phyloP scores from a whole-genome alignment of 2,329 filamentous ascomycete species.

The Aspergillus ruber region DNA sequence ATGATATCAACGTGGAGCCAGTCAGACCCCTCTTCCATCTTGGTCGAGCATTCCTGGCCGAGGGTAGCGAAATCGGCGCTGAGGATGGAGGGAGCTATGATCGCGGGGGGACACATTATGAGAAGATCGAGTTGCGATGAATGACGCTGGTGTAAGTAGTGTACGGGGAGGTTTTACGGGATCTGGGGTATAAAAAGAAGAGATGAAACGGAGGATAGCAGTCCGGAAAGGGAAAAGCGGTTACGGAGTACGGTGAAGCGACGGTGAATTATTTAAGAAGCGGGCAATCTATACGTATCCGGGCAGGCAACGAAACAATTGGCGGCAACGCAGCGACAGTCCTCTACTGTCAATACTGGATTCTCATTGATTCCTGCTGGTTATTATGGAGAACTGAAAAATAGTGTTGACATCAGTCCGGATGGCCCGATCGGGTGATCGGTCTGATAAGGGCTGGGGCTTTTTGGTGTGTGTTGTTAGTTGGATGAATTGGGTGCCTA shows the following conservation, averaged over 20 bases:
- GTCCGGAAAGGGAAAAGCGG: no score
- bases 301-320: no score
- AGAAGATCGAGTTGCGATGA: not conserved
- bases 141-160: not conserved
- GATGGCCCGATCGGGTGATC: conserved; percentile 12
- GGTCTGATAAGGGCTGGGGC: conserved; percentile 20
- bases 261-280: no score
- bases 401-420: conserved; percentile 18
- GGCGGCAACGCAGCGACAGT: no score
- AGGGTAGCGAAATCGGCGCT: conserved; percentile 91
- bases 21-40: conserved; percentile 80
- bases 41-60: conserved; percentile 76
- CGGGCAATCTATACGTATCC: no score
- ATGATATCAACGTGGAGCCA: conserved; percentile 96
- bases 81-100: conserved; percentile 97
- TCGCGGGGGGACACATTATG: conserved; percentile 78
- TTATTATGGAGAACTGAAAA: not conserved
- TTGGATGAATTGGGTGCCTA: no score
- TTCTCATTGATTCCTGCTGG: no score
- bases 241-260: no score
- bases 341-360: no score
- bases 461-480: no score
- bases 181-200: conserved; percentile 1
- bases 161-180: conserved; percentile 1
- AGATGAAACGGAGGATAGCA: no score